Evolutionary conservation across 805 yeast genomes (phyloP).

Genomic region (Lipomyces starkeyi): DNA sequence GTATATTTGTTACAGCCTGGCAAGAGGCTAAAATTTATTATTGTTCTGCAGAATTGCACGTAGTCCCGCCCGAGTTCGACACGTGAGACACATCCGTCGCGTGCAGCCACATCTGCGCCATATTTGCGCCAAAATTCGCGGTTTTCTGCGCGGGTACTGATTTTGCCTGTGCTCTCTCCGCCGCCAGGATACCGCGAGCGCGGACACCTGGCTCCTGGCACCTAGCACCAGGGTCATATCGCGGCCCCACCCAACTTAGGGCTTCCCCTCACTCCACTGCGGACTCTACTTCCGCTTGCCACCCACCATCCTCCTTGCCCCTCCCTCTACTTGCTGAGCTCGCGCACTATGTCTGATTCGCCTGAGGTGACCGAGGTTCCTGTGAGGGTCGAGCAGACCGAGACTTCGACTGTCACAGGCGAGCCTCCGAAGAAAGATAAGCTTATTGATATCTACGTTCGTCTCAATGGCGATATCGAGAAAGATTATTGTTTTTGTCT

Average conservation of each 20-base stretch:
- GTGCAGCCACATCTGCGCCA: background rate
- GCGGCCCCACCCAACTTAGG: background rate
- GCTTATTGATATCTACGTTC: conserved; percentile 59
- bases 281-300: background rate
- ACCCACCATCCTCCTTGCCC: background rate
- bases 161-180: background rate
- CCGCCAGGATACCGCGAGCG: background rate
- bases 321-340: background rate
- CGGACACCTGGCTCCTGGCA: background rate
- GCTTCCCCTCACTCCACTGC: background rate
- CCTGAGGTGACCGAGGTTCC: background rate
- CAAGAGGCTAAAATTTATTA: too few species aligned
- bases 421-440: conserved; percentile 29
- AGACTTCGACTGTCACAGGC: conserved; percentile 10
- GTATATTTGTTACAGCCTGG: too few species aligned
- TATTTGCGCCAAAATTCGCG: background rate
- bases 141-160: background rate
- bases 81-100: too few species aligned
- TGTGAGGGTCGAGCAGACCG: conserved; percentile 4
- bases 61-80: too few species aligned
- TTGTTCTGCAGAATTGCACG: too few species aligned
- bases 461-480: conserved; percentile 84
- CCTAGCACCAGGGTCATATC: background rate
- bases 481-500: conserved; percentile 89
- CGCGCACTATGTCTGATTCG: conserved; percentile 2